Evolutionary conservation across 352 stramenopile genomes (phyloP).

Genomic region (Pythium oligandrum): DNA sequence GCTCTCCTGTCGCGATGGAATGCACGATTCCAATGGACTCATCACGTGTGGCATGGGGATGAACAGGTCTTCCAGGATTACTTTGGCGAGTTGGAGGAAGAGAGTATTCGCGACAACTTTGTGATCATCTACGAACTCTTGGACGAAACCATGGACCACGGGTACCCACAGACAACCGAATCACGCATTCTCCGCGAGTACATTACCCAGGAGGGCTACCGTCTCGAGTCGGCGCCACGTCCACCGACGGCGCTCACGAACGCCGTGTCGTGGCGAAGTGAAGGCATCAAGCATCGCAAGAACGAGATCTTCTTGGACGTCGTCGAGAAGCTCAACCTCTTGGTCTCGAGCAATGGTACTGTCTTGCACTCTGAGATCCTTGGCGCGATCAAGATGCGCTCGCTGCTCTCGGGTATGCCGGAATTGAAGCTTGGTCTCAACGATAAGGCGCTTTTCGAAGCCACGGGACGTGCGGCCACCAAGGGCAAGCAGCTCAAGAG

Average conservation of each 20-base stretch:
- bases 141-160: conserved; percentile 99
- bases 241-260: conserved; percentile 97
- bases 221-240: conserved; percentile 89
- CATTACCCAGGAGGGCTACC: conserved; percentile 97
- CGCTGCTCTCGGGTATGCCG: conserved; percentile 98
- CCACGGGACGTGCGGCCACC: conserved; percentile 81
- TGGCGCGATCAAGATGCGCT: conserved; percentile 97
- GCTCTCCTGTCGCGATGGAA: background rate
- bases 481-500: conserved; percentile 88
- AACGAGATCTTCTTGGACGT: conserved; percentile 99
- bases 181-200: conserved; percentile 90
- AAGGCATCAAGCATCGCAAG: conserved; percentile 99
- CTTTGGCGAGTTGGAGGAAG: conserved; percentile 98
- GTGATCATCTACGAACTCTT: conserved; percentile 99
- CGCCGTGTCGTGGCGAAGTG: conserved; percentile 97
- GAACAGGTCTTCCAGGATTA: conserved; percentile 98
- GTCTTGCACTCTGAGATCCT: conserved; percentile 99
- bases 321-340: conserved; percentile 96
- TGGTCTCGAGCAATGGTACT: conserved; percentile 96
- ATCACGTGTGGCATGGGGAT: too few species aligned
- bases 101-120: conserved; percentile 99
- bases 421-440: conserved; percentile 99
- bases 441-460: conserved; percentile 99
- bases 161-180: conserved; percentile 95
- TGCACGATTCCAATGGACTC: too few species aligned